Evolutionary conservation across 768 basidiomycete species (phyloP), one percentile per base, ranked within the genome.

Genomic region (Trametes punicea): DNA sequence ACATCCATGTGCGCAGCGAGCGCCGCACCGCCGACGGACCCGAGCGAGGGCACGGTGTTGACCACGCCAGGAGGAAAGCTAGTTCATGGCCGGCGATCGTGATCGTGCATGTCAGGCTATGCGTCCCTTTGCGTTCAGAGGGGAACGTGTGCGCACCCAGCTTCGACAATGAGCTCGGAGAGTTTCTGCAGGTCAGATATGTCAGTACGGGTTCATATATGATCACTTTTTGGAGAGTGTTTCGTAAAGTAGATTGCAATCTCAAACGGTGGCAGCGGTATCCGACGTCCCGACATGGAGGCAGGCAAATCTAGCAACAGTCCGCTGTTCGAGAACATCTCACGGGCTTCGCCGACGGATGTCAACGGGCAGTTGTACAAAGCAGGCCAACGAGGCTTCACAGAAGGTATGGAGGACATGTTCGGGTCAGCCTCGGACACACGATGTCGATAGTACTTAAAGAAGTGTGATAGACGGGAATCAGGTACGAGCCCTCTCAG

Each of bases 31-130:
- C 92, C 93, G 34, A 90, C 79, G 45, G 78, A 61, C 26, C 95
- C 95, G 36, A 87, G 74, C 21, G 93, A 94, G 4, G 90, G 87
- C 4, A 97, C 77, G 23, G 88, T 90, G 71, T 97, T 96, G 58
- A 98, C 67, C 11, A 96, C 93, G 39, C 96, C 96, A 2, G 90
- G 83, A 6, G 95, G 95, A 70, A 94, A 94, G 10, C 89, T 91
- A 26, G 26, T 11, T n/a, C 21, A 40, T 21, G 31, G 21, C 23
- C 34, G 34, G 15, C 15, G 34, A n/a, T n/a, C n/a, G n/a, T n/a
- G n/a, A n/a, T n/a, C n/a, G n/a, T n/a, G n/a, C n/a, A n/a, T n/a
- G n/a, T n/a, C n/a, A n/a, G n/a, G n/a, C n/a, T 8, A 36, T 36
- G 34, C 6, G 9, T 4, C 15, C 13, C 15, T 5, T 10, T 31